A percentile compares a stretch with the other conserved stretches of the same genome.
Conservation (phyloP, 2,329 filamentous ascomycete genomes). For the Aphanocladium album region DNA sequence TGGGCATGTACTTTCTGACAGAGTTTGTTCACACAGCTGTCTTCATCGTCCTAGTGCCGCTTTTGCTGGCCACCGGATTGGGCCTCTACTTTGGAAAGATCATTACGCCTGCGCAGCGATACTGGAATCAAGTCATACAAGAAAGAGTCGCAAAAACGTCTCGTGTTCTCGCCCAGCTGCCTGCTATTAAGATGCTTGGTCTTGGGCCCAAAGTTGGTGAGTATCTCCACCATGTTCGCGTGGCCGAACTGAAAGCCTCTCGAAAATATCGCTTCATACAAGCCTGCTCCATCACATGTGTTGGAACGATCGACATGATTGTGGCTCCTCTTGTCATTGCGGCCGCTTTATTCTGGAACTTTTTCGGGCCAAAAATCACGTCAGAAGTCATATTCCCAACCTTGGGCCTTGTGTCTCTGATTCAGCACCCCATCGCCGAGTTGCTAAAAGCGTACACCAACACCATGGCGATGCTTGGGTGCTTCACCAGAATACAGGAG, state of each 20-base stretch:
- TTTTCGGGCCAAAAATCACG: no score
- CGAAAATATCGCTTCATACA: no score
- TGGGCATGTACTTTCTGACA: background rate
- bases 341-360: no score
- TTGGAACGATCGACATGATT: no score
- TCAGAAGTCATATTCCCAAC: no score
- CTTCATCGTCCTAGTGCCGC: background rate
- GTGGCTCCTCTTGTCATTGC: no score
- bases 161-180: background rate
- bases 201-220: background rate
- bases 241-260: background rate
- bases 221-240: background rate
- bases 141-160: background rate
- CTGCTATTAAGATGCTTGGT: conserved; percentile 1
- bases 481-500: background rate
- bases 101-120: background rate
- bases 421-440: no score
- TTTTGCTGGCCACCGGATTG: background rate
- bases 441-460: no score
- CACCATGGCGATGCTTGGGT: background rate
- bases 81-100: background rate
- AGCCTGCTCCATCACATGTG: no score
- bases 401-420: no score
- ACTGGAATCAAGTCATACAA: background rate
- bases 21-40: background rate